Conservation (phyloP, 257 asterid species). For the Solanum pinnatisectum region DNA sequence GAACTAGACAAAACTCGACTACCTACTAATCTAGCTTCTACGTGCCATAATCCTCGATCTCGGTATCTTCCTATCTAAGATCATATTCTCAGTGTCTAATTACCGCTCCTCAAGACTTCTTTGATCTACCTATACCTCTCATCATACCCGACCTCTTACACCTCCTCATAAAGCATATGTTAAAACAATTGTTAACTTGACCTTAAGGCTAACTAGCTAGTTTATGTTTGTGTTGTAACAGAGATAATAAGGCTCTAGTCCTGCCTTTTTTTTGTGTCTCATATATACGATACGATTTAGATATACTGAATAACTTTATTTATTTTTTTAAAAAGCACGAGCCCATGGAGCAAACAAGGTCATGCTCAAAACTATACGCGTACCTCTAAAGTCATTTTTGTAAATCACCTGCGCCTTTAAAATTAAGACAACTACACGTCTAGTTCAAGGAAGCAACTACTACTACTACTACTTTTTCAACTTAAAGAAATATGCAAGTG, state of each 20-base stretch:
- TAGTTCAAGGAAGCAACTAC: background rate
- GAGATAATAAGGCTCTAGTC: background rate
- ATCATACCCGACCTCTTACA: background rate
- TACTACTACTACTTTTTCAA: background rate
- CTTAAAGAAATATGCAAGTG: background rate
- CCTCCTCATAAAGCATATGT: fast-evolving
- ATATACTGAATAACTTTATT: background rate
- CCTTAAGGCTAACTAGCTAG: background rate
- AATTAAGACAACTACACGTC: background rate
- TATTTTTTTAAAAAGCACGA: background rate
- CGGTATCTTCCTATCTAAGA: fast-evolving
- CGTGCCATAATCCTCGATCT: background rate
- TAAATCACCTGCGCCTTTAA: background rate
- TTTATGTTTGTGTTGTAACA: background rate
- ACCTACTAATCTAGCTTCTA: background rate
- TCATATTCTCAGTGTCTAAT: background rate
- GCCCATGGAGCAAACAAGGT: background rate
- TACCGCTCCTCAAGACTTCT: background rate
- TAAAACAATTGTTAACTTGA: background rate
- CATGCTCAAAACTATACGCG: too few species aligned
- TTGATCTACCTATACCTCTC: background rate
- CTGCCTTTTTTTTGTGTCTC: background rate
- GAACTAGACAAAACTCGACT: background rate
- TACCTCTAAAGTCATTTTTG: background rate
- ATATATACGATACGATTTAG: too few species aligned